Evolutionary conservation across 176 grass and related monocot species (phyloP).

Genomic region (Bromus sterilis): DNA sequence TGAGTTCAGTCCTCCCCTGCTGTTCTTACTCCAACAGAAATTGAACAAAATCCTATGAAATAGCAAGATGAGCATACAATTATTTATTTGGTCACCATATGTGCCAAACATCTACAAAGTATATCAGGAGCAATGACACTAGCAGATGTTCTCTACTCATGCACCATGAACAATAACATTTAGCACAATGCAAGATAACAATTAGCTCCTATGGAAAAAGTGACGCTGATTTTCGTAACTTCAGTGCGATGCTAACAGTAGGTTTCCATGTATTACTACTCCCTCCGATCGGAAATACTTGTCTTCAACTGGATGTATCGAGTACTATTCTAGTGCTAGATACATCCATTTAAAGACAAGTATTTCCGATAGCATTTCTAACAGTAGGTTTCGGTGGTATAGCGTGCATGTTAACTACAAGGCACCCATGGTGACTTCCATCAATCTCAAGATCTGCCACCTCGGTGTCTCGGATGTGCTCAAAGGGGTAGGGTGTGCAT

Average conservation of each 20-base stretch:
- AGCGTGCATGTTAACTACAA: background rate
- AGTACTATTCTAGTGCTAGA: too few species aligned
- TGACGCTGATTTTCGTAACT: background rate
- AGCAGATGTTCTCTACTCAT: background rate
- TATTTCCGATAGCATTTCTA: too few species aligned
- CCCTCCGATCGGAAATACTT: too few species aligned
- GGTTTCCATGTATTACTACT: too few species aligned
- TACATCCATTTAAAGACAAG: too few species aligned
- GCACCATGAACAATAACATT: background rate
- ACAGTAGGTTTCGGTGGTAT: background rate
- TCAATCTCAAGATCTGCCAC: too few species aligned
- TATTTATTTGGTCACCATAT: background rate
- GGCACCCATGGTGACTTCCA: too few species aligned
- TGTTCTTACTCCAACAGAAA: background rate
- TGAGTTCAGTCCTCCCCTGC: background rate
- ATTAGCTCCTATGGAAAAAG: background rate
- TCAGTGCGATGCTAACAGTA: background rate
- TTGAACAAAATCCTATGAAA: background rate
- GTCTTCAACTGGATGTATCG: too few species aligned
- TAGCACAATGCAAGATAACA: background rate
- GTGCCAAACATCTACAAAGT: background rate
- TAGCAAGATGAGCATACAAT: background rate
- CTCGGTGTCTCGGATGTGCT: too few species aligned
- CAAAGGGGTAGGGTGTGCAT: too few species aligned
- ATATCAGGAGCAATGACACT: background rate